These are phyloP conservation scores for Pneumocystis wakefieldiae DNA, from an alignment of 1,139 yeast genomes.

Conservation along the genomic window DNA sequence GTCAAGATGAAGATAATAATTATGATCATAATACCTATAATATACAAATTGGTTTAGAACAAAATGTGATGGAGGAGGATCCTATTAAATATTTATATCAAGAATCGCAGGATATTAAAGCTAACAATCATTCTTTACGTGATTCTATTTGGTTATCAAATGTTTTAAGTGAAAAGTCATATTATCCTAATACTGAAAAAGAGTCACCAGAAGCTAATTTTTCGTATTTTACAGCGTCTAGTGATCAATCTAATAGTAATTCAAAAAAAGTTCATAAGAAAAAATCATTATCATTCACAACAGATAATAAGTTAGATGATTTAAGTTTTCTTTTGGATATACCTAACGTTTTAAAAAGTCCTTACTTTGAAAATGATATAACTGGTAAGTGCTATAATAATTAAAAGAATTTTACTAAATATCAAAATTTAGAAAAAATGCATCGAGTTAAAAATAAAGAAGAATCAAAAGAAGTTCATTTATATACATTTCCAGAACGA, in stretches of 20 bases:
- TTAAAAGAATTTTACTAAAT: not conserved
- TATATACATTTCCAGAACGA: not conserved
- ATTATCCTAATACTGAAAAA: not conserved
- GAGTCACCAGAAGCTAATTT: not conserved
- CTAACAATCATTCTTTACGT: not conserved
- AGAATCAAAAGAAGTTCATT: not conserved
- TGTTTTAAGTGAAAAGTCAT: not conserved
- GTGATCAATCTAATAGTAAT: not conserved
- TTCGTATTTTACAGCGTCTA: not conserved
- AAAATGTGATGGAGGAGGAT: not conserved
- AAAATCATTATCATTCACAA: not conserved
- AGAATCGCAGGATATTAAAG: not conserved
- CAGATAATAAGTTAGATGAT: not conserved
- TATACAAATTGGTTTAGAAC: constrained; percentile 24
- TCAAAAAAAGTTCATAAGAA: not conserved
- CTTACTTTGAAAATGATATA: not conserved
- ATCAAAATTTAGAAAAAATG: not conserved
- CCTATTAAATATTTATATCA: not conserved
- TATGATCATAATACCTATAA: constrained; percentile 24
- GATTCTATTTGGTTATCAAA: not conserved
- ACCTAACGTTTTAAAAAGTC: no score
- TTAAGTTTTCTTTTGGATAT: not conserved
- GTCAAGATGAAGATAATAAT: constrained; percentile 24
- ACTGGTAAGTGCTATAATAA: not conserved
- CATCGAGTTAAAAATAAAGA: not conserved